These are phyloP conservation scores for Melanomma pulvis-pyrius DNA, from an alignment of 495 filamentous ascomycete species.

Conservation along the genomic window DNA sequence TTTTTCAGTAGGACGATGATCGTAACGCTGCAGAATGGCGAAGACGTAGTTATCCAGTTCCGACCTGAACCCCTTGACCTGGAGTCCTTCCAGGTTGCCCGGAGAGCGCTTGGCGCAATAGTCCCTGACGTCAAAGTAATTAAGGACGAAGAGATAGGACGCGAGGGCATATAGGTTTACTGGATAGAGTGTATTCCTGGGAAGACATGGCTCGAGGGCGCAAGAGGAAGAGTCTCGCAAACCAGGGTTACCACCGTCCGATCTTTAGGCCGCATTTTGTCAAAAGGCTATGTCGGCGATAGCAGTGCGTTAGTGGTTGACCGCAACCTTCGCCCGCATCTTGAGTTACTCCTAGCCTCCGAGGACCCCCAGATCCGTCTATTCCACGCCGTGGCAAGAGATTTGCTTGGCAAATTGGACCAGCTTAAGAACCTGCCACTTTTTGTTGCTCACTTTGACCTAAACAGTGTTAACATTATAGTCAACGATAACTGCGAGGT, in stretches of 20 bases:
- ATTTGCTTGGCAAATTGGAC: constrained; percentile 38
- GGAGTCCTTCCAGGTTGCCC: constrained; percentile 40
- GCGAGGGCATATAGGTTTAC: constrained; percentile 41
- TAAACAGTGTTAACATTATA: constrained; percentile 46
- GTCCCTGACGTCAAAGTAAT: constrained; percentile 40
- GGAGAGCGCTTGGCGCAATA: constrained; percentile 35
- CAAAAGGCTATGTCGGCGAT: constrained; percentile 12
- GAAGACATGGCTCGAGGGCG: constrained; percentile 37
- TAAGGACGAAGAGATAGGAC: constrained; percentile 36
- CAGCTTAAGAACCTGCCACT: constrained; percentile 41
- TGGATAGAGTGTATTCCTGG: constrained; percentile 39
- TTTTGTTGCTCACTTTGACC: constrained; percentile 43
- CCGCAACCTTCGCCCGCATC: constrained; percentile 38
- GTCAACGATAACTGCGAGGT: constrained; percentile 43
- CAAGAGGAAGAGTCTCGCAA: constrained; percentile 35
- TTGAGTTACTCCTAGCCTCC: constrained; percentile 40
- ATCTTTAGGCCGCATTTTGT: constrained; percentile 19
- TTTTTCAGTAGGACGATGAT: constrained; percentile 44
- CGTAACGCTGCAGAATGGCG: constrained; percentile 38
- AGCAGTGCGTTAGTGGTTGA: constrained; percentile 39
- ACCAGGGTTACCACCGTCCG: constrained; percentile 21
- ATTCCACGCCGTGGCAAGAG: constrained; percentile 30
- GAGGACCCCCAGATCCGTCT: constrained; percentile 36
- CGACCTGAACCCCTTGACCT: constrained; percentile 40
- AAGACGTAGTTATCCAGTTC: constrained; percentile 43